A percentile compares a stretch with the other conserved stretches of the same genome.
Conservation (phyloP, 768 basidiomycete genomes). For the Tephrocybe sp. region DNA sequence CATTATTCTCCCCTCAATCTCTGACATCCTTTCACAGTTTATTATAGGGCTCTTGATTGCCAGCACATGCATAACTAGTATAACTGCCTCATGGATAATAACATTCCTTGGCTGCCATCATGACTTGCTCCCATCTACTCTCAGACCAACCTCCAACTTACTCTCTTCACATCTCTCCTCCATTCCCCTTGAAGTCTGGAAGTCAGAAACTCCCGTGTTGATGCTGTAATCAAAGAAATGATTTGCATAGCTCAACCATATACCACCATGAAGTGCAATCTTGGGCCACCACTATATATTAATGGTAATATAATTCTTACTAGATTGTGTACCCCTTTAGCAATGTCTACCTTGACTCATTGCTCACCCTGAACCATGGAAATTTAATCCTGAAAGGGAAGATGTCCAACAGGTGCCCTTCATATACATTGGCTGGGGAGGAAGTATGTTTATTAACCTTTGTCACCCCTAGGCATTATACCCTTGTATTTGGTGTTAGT, state of each 20-base stretch:
- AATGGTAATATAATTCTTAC: constrained; percentile 67
- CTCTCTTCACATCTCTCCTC: constrained; percentile 51
- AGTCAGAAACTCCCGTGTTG: too few species aligned
- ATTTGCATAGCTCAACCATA: constrained; percentile 79
- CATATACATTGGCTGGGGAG: constrained; percentile 77
- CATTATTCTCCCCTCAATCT: neutral
- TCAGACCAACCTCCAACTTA: too few species aligned
- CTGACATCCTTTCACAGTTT: constrained; percentile 44
- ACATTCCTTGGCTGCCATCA: too few species aligned
- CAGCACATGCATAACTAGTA: constrained; percentile 78
- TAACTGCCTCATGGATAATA: constrained; percentile 78
- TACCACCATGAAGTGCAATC: constrained; percentile 76
- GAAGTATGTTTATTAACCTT: too few species aligned
- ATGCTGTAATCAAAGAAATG: too few species aligned
- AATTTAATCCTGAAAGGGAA: constrained; percentile 63
- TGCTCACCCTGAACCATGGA: too few species aligned
- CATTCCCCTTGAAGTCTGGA: constrained; percentile 67
- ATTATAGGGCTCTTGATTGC: constrained; percentile 82
- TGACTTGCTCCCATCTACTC: too few species aligned
- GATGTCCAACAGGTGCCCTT: constrained; percentile 46
- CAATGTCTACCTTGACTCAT: too few species aligned
- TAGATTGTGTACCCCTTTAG: too few species aligned
- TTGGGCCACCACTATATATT: too few species aligned
- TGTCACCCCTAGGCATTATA: too few species aligned
- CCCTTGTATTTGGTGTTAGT: too few species aligned